These are phyloP conservation scores for Cercospora canescens DNA, from an alignment of 2,329 filamentous ascomycete species.

Conservation along the genomic window DNA sequence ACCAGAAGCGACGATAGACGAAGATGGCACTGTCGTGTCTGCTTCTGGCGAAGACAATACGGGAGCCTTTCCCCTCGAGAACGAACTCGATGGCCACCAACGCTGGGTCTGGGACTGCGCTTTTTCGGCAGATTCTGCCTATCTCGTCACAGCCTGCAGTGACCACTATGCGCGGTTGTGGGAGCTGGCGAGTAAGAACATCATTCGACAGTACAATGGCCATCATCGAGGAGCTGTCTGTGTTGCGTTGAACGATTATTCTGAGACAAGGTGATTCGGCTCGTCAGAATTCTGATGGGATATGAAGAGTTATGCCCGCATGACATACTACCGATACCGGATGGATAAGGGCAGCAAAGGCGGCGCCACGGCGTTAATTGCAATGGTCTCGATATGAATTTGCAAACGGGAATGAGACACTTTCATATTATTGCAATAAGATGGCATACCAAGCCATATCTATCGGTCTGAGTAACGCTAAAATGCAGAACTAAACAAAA, in stretches of 20 bases:
- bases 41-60: constrained; percentile 34
- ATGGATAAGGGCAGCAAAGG: too few species aligned
- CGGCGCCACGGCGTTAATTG: background rate
- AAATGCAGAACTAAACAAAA: too few species aligned
- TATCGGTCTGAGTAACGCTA: too few species aligned
- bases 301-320: too few species aligned
- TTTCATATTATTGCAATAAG: background rate
- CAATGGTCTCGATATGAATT: background rate
- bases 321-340: too few species aligned
- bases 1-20: constrained; percentile 19
- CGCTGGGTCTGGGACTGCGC: constrained; percentile 98
- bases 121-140: constrained; percentile 89
- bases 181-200: constrained; percentile 82
- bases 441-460: background rate
- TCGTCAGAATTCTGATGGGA: too few species aligned
- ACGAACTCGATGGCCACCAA: constrained; percentile 85
- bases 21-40: constrained; percentile 13
- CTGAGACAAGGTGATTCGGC: constrained; percentile 27
- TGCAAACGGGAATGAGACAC: background rate
- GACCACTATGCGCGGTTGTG: constrained; percentile 92
- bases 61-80: constrained; percentile 75
- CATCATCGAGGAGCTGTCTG: constrained; percentile 91
- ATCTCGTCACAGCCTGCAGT: constrained; percentile 88
- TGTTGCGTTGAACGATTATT: constrained; percentile 80
- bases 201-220: constrained; percentile 93